These are phyloP conservation scores for Pleurotus citrinopileatus DNA, from an alignment of 768 basidiomycete species.

Conservation along the genomic window DNA sequence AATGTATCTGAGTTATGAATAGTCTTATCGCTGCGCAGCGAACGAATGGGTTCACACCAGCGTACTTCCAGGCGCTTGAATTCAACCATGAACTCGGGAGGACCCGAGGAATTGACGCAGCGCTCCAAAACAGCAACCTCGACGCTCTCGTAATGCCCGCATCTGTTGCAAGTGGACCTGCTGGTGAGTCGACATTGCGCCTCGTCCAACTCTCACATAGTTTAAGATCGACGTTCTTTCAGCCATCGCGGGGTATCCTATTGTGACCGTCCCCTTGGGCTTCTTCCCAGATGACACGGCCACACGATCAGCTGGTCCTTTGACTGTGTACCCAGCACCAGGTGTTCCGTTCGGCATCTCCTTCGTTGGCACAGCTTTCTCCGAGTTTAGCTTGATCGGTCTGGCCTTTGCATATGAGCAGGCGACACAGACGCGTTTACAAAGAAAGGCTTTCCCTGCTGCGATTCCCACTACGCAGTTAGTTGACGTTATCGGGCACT, in stretches of 20 bases:
- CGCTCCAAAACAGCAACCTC: constrained; percentile 40
- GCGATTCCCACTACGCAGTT: constrained; percentile 42
- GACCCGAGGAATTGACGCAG: constrained; percentile 52
- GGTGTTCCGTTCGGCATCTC: constrained; percentile 61
- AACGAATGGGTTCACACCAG: constrained; percentile 39
- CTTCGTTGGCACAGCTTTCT: constrained; percentile 61
- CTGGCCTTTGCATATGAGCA: constrained; percentile 69
- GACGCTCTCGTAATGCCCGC: constrained; percentile 54
- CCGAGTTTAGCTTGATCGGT: constrained; percentile 53
- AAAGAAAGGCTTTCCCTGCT: constrained; percentile 44
- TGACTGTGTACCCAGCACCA: constrained; percentile 46
- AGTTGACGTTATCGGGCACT: neutral
- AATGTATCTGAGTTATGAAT: neutral
- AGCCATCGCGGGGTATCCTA: constrained; percentile 66
- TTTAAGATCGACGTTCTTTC: constrained; percentile 13
- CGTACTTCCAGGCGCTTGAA: constrained; percentile 42
- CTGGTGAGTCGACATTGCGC: constrained; percentile 23
- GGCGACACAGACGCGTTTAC: constrained; percentile 49
- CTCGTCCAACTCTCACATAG: neutral
- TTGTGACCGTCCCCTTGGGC: constrained; percentile 51
- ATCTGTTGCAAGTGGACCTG: constrained; percentile 34
- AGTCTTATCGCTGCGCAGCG: constrained; percentile 37
- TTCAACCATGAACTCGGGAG: constrained; percentile 45
- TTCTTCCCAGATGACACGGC: constrained; percentile 50
- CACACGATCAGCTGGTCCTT: constrained; percentile 33